Conservation (phyloP, 192 early-diverging fungal species). For the Gonapodya sp. region DNA sequence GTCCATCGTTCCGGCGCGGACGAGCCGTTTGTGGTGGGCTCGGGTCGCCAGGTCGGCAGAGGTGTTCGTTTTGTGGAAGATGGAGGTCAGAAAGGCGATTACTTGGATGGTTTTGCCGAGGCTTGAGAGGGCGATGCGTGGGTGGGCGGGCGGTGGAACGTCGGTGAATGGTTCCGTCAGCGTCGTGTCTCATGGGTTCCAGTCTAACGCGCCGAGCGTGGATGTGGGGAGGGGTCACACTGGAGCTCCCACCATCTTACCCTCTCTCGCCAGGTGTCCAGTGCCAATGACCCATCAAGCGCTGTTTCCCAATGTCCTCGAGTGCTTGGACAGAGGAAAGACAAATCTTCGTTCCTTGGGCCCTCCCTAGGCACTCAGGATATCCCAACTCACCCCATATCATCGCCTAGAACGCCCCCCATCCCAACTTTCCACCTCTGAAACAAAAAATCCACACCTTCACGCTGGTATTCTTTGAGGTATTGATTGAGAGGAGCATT, state of each 20-base stretch:
- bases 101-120: background rate
- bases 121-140: background rate
- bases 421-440: background rate
- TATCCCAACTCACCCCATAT: background rate
- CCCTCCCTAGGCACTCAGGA: too few relatives aligned
- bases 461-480: background rate
- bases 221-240: too few relatives aligned
- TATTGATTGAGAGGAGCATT: background rate
- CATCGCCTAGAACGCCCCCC: background rate
- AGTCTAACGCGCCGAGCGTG: too few relatives aligned
- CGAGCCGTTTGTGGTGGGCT: background rate
- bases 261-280: too few relatives aligned
- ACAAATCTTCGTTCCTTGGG: too few relatives aligned
- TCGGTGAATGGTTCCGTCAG: too few relatives aligned
- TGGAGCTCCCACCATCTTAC: too few relatives aligned
- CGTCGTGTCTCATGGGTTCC: too few relatives aligned
- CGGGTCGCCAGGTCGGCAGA: background rate
- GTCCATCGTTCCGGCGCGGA: background rate
- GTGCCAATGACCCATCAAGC: too few relatives aligned
- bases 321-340: too few relatives aligned
- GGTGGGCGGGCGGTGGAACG: too few relatives aligned
- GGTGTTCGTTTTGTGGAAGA: background rate
- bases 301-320: too few relatives aligned
- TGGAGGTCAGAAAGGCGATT: background rate
- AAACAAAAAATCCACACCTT: background rate